Evolutionary conservation across 108 stramenopile genomes (phyloP).

Genomic region (Thalassiosira profunda): DNA sequence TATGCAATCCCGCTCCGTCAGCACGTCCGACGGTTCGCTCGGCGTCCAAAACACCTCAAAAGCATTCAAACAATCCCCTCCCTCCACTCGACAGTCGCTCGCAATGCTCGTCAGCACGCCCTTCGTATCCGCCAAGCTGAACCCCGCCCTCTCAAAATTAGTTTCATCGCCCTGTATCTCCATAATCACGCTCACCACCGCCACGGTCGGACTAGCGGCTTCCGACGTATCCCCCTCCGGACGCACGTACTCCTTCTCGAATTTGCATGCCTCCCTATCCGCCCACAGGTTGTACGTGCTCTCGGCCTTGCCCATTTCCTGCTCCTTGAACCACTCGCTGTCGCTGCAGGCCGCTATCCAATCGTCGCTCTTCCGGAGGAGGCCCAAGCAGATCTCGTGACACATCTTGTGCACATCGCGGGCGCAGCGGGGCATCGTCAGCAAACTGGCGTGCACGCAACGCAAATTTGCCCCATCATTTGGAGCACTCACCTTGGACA

Average conservation of each 20-base stretch:
- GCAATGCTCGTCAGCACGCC: slow-evolving; percentile 80
- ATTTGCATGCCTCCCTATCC: slow-evolving; percentile 67
- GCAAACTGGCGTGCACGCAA: too few relatives aligned
- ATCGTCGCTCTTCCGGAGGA: slow-evolving; percentile 69
- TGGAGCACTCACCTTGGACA: too few relatives aligned
- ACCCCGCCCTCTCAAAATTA: slow-evolving; percentile 71
- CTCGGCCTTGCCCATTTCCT: slow-evolving; percentile 75
- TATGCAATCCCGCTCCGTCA: slow-evolving; percentile 70
- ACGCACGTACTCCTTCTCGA: slow-evolving; percentile 68
- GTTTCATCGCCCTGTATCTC: slow-evolving; percentile 89
- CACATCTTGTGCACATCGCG: too few relatives aligned
- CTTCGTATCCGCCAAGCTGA: slow-evolving; percentile 65
- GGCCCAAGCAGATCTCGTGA: slow-evolving; percentile 67
- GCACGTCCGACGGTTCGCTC: slow-evolving; percentile 65
- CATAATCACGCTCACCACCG: slow-evolving; percentile 75
- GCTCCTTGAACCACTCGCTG: slow-evolving; percentile 66
- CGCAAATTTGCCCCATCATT: too few relatives aligned
- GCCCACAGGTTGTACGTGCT: slow-evolving; percentile 73
- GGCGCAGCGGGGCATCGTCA: too few relatives aligned
- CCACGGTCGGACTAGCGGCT: slow-evolving; percentile 59
- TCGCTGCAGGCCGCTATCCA: slow-evolving; percentile 75
- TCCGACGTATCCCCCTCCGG: slow-evolving; percentile 28
- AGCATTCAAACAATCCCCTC: slow-evolving; percentile 85
- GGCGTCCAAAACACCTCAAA: slow-evolving; percentile 91
- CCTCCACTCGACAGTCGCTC: slow-evolving; percentile 75